Percentiles rank a stretch among this genome's conserved stretches.
Evolutionary conservation across 345 rosid genomes (phyloP).

Genomic region (Populus deltoides): DNA sequence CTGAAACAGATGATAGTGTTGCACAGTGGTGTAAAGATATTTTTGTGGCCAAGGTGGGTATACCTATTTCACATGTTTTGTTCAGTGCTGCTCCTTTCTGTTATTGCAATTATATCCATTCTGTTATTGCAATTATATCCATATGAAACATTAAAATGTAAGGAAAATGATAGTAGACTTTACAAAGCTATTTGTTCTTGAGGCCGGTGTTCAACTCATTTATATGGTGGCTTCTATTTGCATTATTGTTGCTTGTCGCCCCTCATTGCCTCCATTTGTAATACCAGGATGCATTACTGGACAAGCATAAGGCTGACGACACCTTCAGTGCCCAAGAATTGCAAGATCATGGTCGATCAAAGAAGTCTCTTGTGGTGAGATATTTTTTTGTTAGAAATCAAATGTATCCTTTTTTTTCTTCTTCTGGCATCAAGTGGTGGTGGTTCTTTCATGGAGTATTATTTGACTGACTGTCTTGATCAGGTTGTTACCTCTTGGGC

Average conservation of each 20-base stretch:
- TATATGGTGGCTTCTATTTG: not conserved
- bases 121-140: not conserved
- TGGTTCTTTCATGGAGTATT: not conserved
- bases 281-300: conserved; percentile 30
- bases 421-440: not conserved
- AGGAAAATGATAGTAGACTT: not conserved
- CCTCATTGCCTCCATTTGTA: not conserved
- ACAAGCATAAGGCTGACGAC: conserved; percentile 25
- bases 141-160: not conserved
- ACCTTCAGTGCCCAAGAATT: conserved; percentile 30
- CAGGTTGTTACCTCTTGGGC: conserved; percentile 34
- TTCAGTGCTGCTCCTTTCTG: not conserved
- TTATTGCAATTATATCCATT: not conserved
- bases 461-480: not conserved
- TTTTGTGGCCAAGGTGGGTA: conserved; percentile 30
- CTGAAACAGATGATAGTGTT: conserved; percentile 31
- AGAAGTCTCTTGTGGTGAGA: conserved; percentile 33
- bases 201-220: not conserved
- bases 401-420: not conserved
- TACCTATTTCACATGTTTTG: not conserved
- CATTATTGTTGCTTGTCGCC: not conserved
- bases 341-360: conserved; percentile 28
- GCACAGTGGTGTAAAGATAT: conserved; percentile 40
- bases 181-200: not conserved
- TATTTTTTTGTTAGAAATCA: not conserved